These are phyloP conservation scores for Clonostachys chloroleuca DNA, from an alignment of 2,329 filamentous ascomycete species.

Conservation along the genomic window DNA sequence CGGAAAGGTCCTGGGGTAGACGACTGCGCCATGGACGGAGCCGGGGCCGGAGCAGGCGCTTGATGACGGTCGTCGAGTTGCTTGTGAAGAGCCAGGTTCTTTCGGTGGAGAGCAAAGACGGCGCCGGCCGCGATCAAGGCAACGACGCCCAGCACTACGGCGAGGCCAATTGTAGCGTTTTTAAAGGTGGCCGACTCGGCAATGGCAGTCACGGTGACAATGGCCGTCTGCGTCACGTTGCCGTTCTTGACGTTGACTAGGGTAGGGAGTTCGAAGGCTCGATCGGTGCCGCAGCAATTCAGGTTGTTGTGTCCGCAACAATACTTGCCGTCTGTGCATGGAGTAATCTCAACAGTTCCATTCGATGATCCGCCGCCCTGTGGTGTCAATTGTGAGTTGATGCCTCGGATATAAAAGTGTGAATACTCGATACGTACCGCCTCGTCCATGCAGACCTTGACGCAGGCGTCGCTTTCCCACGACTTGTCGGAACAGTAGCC, in stretches of 20 bases:
- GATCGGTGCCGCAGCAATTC: conserved; percentile 19
- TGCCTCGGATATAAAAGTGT: no score
- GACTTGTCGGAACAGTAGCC: conserved; percentile 21
- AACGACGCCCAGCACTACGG: conserved; percentile 11
- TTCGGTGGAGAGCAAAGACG: conserved; percentile 9
- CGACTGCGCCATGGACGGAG: no score
- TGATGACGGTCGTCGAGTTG: no score
- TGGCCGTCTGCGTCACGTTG: neutral
- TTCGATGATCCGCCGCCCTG: conserved; percentile 14
- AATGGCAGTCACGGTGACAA: no score
- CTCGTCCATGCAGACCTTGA: conserved; percentile 16
- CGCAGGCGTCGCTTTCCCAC: conserved; percentile 20
- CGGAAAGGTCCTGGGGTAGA: no score
- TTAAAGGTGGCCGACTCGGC: conserved; percentile 5
- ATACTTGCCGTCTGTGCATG: conserved; percentile 18
- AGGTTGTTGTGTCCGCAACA: conserved; percentile 21
- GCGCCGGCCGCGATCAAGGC: conserved; percentile 6
- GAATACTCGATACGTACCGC: no score
- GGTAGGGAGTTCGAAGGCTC: conserved; percentile 11
- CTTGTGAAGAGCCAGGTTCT: conserved; percentile 11
- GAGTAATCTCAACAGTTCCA: conserved; percentile 13
- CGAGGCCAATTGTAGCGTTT: conserved; percentile 15
- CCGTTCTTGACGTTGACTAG: conserved; percentile 10
- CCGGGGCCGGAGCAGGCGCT: no score
- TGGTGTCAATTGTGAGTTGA: neutral